Percentiles rank a stretch among this genome's conserved stretches.
Conservation (phyloP, 495 filamentous ascomycete species). For the Bathelium albidoporum region DNA sequence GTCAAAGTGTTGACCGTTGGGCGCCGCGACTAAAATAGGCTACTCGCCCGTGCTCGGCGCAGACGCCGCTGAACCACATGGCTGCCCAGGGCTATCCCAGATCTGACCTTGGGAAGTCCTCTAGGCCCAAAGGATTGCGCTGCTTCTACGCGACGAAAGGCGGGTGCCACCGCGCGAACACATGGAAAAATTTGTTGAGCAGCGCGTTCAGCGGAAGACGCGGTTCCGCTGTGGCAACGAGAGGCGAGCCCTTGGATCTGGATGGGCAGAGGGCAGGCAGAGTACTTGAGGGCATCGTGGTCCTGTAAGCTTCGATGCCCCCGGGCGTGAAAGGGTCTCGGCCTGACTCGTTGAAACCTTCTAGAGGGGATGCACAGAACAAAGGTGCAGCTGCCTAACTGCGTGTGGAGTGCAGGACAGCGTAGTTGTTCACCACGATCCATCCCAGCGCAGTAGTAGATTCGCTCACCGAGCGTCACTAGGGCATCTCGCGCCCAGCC, state of each 20-base stretch:
- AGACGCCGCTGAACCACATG: background rate
- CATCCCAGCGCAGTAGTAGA: background rate
- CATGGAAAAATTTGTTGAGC: conserved; percentile 1
- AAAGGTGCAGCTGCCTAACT: background rate
- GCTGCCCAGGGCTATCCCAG: background rate
- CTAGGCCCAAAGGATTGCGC: background rate
- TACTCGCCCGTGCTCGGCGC: background rate
- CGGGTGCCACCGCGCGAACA: background rate
- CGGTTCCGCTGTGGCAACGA: background rate
- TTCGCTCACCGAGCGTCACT: background rate
- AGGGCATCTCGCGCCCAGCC: background rate
- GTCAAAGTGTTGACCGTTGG: background rate
- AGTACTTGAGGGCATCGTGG: background rate
- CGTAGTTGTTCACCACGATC: background rate
- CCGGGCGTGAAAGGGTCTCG: background rate
- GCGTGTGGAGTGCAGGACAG: background rate
- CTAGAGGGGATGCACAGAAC: background rate
- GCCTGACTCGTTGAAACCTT: background rate
- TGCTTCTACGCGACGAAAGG: too few species aligned
- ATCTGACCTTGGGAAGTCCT: background rate
- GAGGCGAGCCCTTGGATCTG: background rate
- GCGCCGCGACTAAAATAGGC: background rate
- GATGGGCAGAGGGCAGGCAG: background rate
- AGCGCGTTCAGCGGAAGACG: too few species aligned
- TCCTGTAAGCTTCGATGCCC: background rate